These are phyloP conservation scores for Stephania cephalantha DNA, from an alignment of 164 flowering plant species.

Conservation along the genomic window DNA sequence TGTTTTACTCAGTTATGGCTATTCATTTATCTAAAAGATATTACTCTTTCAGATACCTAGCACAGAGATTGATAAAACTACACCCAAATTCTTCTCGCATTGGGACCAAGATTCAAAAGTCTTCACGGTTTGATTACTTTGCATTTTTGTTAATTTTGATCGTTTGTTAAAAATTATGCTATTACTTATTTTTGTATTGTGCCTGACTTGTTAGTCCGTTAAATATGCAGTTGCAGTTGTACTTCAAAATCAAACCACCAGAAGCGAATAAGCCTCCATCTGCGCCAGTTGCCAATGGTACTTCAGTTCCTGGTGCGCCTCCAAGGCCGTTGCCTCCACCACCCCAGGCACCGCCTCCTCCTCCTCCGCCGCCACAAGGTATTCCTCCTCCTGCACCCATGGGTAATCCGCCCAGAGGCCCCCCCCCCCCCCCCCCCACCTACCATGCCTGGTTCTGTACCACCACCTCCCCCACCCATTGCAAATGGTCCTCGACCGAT, in stretches of 20 bases:
- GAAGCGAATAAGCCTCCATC: conserved; percentile 69
- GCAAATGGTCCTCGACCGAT: conserved; percentile 84
- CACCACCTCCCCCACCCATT: conserved; percentile 64
- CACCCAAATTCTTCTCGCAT: conserved; percentile 94
- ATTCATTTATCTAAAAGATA: background rate
- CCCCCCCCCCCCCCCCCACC: conserved; percentile 61
- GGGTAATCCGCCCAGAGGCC: conserved; percentile 51
- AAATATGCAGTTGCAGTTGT: conserved; percentile 74
- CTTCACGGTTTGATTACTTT: conserved; percentile 67
- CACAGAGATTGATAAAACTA: conserved; percentile 93
- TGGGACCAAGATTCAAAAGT: conserved; percentile 99
- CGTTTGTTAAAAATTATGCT: background rate
- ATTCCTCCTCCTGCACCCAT: conserved; percentile 36
- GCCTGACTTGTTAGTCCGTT: background rate
- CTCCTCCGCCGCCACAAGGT: conserved; percentile 56
- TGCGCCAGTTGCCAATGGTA: conserved; percentile 51
- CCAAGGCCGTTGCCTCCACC: conserved; percentile 62
- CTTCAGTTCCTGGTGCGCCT: conserved; percentile 60
- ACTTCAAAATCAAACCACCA: conserved; percentile 84
- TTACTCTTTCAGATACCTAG: conserved; percentile 75
- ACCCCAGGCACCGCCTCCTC: conserved; percentile 58
- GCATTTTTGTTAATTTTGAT: background rate
- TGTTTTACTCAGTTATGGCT: background rate
- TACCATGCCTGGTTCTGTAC: conserved; percentile 36
- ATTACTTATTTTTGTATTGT: background rate